These are phyloP conservation scores for Salix viminalis DNA, from an alignment of 345 rosid genomes.

Conservation along the genomic window DNA sequence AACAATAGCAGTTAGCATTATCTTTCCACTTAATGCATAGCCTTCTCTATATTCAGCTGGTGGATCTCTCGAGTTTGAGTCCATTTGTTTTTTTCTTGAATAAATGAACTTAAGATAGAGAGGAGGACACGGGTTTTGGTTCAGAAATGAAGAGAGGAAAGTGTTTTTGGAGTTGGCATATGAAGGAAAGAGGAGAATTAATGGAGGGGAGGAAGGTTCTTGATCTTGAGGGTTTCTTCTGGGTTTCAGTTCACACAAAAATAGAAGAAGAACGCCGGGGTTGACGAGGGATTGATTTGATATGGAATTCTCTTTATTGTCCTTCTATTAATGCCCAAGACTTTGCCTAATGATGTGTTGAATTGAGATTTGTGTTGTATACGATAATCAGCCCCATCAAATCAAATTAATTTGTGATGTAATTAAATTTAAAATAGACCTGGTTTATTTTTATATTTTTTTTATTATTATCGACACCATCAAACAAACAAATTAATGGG, in stretches of 20 bases:
- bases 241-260: not conserved
- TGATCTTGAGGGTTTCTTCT: slow-evolving; percentile 33
- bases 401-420: no score
- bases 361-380: no score
- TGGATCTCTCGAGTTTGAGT: not conserved
- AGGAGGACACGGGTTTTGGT: not conserved
- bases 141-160: not conserved
- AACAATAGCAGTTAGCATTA: slow-evolving; percentile 65
- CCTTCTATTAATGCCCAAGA: not conserved
- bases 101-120: not conserved
- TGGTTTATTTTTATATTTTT: no score
- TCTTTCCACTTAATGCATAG: slow-evolving; percentile 60
- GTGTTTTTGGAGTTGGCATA: not conserved
- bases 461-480: no score
- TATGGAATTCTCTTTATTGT: not conserved
- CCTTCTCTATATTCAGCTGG: not conserved
- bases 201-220: slow-evolving; percentile 20
- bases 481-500: no score
- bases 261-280: not conserved
- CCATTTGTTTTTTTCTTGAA: not conserved
- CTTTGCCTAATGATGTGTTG: no score
- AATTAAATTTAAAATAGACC: no score
- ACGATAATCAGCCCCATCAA: no score
- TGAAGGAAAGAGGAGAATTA: not conserved
- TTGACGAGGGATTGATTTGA: not conserved